A percentile compares a stretch with the other conserved stretches of the same genome.
phyloP scores from a whole-genome alignment of 208 protist species.

The Trypanosoma avium region DNA sequence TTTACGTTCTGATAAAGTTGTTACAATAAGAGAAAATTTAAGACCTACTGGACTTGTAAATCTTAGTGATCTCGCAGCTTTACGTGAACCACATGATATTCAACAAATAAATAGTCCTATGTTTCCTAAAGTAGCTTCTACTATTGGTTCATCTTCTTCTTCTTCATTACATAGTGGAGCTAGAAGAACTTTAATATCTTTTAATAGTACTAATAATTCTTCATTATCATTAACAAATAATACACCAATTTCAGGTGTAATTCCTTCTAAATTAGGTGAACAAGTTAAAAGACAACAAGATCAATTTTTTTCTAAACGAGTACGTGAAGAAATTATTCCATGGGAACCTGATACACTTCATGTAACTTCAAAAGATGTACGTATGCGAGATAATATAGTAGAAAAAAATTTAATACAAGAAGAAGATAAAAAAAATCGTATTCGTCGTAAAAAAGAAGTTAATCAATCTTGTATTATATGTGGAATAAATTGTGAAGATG shows the following conservation, averaged over 20 bases:
- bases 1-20: slow-evolving; percentile 20
- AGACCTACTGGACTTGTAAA: slow-evolving; percentile 56
- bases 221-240: too few relatives aligned
- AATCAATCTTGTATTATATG: slow-evolving; percentile 70
- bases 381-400: slow-evolving; percentile 51
- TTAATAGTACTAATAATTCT: too few relatives aligned
- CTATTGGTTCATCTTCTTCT: slow-evolving; percentile 35
- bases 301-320: slow-evolving; percentile 30
- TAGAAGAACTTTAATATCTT: slow-evolving; percentile 54
- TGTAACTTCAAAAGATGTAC: slow-evolving; percentile 44
- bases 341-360: slow-evolving; percentile 43
- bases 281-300: slow-evolving; percentile 43
- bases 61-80: slow-evolving; percentile 35
- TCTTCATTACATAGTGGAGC: slow-evolving; percentile 49
- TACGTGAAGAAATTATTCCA: slow-evolving; percentile 5
- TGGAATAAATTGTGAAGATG: slow-evolving; percentile 60
- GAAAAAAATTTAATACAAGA: slow-evolving; percentile 61
- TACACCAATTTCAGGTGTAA: slow-evolving; percentile 37
- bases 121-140: neutral
- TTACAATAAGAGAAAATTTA: slow-evolving; percentile 55
- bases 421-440: slow-evolving; percentile 63
- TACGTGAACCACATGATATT: slow-evolving; percentile 10
- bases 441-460: slow-evolving; percentile 55
- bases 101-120: neutral
- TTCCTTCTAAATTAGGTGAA: slow-evolving; percentile 42